A percentile compares a stretch with the other conserved stretches of the same genome.
These are phyloP conservation scores for Talaromyces sp. DNA, from an alignment of 2,329 filamentous ascomycete genomes.

Conservation along the genomic window DNA sequence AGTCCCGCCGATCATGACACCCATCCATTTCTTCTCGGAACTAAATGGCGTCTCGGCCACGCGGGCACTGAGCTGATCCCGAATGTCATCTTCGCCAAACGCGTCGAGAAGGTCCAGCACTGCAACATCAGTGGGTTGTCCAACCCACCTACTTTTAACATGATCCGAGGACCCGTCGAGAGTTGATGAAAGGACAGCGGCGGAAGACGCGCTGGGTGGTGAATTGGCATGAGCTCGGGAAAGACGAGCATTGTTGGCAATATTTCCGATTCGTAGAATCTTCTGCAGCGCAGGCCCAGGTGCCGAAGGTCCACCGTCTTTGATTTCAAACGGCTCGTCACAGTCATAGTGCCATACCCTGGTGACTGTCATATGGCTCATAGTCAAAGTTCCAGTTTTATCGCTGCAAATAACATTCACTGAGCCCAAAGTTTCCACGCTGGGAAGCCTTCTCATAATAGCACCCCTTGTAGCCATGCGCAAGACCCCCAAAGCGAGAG, in stretches of 20 bases:
- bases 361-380: constrained; percentile 96
- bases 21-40: constrained; percentile 99
- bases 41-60: constrained; percentile 89
- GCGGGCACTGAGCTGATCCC: constrained; percentile 76
- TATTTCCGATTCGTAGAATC: constrained; percentile 86
- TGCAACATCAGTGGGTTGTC: constrained; percentile 96
- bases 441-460: constrained; percentile 91
- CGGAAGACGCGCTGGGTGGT: constrained; percentile 63
- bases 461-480: constrained; percentile 94
- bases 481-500: constrained; percentile 86
- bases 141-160: constrained; percentile 83
- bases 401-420: constrained; percentile 99
- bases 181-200: constrained; percentile 80
- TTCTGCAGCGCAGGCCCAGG: constrained; percentile 70
- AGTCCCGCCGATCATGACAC: constrained; percentile 67
- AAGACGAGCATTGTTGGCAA: constrained; percentile 88
- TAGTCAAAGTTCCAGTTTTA: constrained; percentile 93
- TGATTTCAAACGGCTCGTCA: constrained; percentile 50
- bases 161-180: constrained; percentile 55
- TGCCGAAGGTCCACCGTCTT: constrained; percentile 43
- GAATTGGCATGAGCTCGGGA: constrained; percentile 66
- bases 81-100: constrained; percentile 85
- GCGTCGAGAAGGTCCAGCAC: constrained; percentile 87
- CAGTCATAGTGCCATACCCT: constrained; percentile 93
- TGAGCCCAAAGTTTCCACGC: constrained; percentile 95